phyloP scores from a whole-genome alignment of 1,284 basidiomycete species.

The Marasmius tenuissimus region DNA sequence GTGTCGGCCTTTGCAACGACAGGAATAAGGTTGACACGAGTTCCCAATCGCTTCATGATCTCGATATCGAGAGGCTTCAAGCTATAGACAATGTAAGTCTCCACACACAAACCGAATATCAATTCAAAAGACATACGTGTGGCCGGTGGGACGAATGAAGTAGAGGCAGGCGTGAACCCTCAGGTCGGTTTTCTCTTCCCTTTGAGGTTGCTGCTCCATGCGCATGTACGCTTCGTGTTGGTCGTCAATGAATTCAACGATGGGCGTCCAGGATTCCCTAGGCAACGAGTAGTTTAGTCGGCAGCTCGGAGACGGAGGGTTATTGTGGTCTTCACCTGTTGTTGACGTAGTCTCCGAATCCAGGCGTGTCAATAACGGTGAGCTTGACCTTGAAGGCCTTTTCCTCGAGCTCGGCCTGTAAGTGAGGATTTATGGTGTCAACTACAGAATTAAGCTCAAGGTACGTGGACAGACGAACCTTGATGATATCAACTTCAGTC shows the following conservation, averaged over 20 bases:
- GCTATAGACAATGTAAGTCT: constrained; percentile 36
- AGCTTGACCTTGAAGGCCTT: constrained; percentile 99
- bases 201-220: constrained; percentile 97
- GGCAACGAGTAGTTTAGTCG: neutral
- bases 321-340: constrained; percentile 50
- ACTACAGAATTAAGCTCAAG: neutral
- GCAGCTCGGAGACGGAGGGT: neutral
- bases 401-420: constrained; percentile 91
- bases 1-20: constrained; percentile 97
- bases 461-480: constrained; percentile 28
- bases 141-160: constrained; percentile 95
- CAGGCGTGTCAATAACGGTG: constrained; percentile 97
- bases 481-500: constrained; percentile 96
- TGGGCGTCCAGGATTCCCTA: constrained; percentile 95
- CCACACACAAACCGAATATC: constrained; percentile 3
- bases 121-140: constrained; percentile 69
- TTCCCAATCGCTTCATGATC: constrained; percentile 97
- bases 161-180: constrained; percentile 97
- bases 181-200: constrained; percentile 91
- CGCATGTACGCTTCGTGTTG: constrained; percentile 99
- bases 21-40: constrained; percentile 96
- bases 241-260: constrained; percentile 99
- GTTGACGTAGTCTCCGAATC: constrained; percentile 99
- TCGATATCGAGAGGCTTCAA: constrained; percentile 98
- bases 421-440: neutral